phyloP scores from a whole-genome alignment of 768 basidiomycete genomes.

The Boletus tomentosulus region DNA sequence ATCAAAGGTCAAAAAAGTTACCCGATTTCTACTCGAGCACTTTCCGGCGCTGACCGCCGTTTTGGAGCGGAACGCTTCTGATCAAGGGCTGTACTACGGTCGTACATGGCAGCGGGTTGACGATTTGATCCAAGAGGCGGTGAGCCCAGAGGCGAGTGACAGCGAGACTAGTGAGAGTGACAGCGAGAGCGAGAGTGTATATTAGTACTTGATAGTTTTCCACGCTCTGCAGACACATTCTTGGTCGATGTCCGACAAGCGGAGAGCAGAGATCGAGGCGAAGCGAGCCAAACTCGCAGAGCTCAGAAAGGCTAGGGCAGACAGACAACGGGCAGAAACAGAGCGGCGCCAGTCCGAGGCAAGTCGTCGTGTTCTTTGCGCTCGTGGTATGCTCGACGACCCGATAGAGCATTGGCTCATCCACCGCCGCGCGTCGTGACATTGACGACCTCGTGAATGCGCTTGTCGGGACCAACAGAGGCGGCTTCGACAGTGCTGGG shows the following conservation, averaged over 20 bases:
- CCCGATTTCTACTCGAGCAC: background rate
- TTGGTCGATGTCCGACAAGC: constrained; percentile 52
- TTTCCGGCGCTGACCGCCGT: background rate
- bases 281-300: constrained; percentile 87
- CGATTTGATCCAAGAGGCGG: background rate
- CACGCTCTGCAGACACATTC: background rate
- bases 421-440: constrained; percentile 45
- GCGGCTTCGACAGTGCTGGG: constrained; percentile 49
- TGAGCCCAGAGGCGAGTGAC: too few relatives aligned
- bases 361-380: constrained; percentile 1
- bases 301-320: constrained; percentile 71
- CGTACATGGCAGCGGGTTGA: background rate
- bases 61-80: background rate
- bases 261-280: constrained; percentile 85
- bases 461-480: constrained; percentile 45
- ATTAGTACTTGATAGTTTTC: background rate
- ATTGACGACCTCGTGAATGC: constrained; percentile 69
- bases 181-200: background rate
- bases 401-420: constrained; percentile 37
- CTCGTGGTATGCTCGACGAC: background rate
- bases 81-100: background rate
- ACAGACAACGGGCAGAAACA: constrained; percentile 55
- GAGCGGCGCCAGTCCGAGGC: constrained; percentile 34
- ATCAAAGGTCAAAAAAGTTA: background rate
- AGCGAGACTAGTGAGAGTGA: background rate